Percentiles rank a stretch among this genome's conserved stretches.
phyloP scores from a whole-genome alignment of 148 eudicot species.

The Rhododendron henanense region DNA sequence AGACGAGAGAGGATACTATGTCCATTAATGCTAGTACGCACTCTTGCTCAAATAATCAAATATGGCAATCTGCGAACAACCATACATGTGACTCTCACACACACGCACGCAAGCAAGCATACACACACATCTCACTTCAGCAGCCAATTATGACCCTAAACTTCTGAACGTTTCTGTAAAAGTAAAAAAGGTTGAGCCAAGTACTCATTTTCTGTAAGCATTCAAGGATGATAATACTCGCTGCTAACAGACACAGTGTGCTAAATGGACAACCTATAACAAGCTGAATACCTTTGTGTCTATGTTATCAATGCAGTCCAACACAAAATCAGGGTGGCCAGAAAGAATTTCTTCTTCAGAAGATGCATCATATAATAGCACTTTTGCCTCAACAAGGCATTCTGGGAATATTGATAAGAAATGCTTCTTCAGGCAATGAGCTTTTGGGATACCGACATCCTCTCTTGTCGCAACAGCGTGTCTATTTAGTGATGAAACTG shows the following conservation, averaged over 20 bases:
- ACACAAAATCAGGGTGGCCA: constrained; percentile 88
- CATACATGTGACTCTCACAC: neutral
- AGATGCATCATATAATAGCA: constrained; percentile 70
- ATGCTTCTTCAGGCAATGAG: constrained; percentile 89
- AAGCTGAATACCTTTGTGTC: constrained; percentile 72
- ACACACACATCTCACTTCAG: neutral
- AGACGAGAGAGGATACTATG: neutral
- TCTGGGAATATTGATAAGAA: constrained; percentile 82
- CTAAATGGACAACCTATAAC: neutral
- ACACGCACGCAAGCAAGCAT: neutral
- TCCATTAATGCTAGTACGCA: neutral
- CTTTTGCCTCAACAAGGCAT: constrained; percentile 85
- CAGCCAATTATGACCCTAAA: neutral
- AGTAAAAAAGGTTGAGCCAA: too few species aligned
- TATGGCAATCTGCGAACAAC: neutral
- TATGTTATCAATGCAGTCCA: constrained; percentile 98
- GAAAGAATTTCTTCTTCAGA: constrained; percentile 88
- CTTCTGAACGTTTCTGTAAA: neutral
- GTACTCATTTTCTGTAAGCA: neutral
- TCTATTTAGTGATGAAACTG: constrained; percentile 92
- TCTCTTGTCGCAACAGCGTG: constrained; percentile 98
- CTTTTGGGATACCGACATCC: constrained; percentile 95
- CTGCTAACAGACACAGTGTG: neutral
- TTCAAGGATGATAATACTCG: neutral
- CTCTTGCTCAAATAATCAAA: constrained; percentile 1